Conservation (phyloP, 208 protist genomes). For the Acanthamoeba castellanii region DNA sequence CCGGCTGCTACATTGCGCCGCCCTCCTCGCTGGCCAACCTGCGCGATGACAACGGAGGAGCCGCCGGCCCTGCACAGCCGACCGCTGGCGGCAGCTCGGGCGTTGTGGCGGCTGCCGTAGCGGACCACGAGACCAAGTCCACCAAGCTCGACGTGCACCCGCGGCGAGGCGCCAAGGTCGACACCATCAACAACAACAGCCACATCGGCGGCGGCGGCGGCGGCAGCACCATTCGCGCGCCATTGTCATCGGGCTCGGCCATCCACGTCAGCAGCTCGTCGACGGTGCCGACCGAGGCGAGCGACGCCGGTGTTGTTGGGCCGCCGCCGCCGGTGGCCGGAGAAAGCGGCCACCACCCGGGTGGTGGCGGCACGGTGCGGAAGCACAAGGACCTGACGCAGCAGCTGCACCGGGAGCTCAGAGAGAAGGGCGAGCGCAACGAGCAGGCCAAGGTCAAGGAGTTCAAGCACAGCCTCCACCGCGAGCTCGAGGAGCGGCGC, state of each 20-base stretch:
- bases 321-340: too few relatives aligned
- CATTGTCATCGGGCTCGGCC: neutral
- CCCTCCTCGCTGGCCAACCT: neutral
- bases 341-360: neutral
- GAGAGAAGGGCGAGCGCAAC: constrained; percentile 7
- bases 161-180: neutral
- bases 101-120: too few relatives aligned
- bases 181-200: neutral
- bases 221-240: neutral
- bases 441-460: neutral
- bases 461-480: neutral
- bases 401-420: constrained; percentile 18
- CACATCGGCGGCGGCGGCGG: too few relatives aligned
- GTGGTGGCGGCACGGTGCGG: neutral
- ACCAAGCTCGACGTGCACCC: neutral
- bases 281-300: too few relatives aligned
- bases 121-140: neutral
- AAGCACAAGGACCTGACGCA: neutral
- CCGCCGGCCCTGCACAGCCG: neutral
- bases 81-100: too few relatives aligned
- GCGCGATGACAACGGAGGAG: neutral
- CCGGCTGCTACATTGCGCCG: neutral
- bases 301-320: too few relatives aligned
- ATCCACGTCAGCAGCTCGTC: too few relatives aligned
- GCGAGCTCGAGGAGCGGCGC: neutral